Percentiles rank a stretch among this genome's conserved stretches.
phyloP scores from a whole-genome alignment of 1,284 basidiomycete genomes.

The Paramarasmius palmivorus region DNA sequence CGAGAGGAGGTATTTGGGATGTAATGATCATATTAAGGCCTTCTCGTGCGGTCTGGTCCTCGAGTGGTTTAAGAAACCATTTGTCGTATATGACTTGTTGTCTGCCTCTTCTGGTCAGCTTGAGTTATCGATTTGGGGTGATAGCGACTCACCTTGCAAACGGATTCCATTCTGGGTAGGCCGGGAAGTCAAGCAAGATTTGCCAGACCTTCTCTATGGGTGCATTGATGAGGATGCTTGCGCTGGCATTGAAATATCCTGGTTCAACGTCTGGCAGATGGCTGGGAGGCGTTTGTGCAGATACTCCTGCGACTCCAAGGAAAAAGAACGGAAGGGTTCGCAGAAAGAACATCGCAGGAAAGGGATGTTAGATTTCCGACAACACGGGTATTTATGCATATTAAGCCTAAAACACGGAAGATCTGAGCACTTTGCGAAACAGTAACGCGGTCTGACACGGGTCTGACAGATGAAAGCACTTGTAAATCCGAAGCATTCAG shows the following conservation, averaged over 20 bases:
- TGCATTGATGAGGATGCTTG: constrained; percentile 26
- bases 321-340: too few relatives aligned
- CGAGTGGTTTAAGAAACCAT: constrained; percentile 24
- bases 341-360: too few relatives aligned
- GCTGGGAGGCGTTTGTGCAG: constrained; percentile 1
- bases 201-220: constrained; percentile 27
- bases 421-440: too few relatives aligned
- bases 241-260: constrained; percentile 25
- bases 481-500: too few relatives aligned
- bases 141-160: constrained; percentile 25
- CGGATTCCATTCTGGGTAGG: constrained; percentile 32
- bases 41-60: constrained; percentile 23
- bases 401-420: too few relatives aligned
- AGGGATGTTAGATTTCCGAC: too few relatives aligned
- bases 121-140: background rate
- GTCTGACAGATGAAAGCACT: too few relatives aligned
- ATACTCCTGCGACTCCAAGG: background rate
- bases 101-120: constrained; percentile 12
- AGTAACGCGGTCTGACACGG: too few relatives aligned
- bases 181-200: constrained; percentile 28
- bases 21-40: constrained; percentile 25
- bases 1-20: constrained; percentile 30
- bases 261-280: constrained; percentile 22
- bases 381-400: too few relatives aligned
- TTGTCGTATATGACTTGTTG: constrained; percentile 28